Base-by-base conservation (phyloP, 1,284 basidiomycete species). In the Cystobasidium slooffiae region DNA sequence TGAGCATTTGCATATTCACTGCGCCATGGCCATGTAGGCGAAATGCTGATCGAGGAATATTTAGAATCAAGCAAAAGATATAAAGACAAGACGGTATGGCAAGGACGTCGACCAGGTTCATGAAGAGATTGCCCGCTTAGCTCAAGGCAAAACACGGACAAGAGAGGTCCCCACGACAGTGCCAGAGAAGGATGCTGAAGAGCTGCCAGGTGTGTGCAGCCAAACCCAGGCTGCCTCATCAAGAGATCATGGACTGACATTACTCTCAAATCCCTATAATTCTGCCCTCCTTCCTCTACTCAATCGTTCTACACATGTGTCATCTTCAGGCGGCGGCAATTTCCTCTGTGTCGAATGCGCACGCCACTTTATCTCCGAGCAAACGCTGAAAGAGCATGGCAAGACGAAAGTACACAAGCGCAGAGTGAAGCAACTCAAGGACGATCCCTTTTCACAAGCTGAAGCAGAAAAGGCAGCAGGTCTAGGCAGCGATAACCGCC, bases 71-170 rank as follows among this genome's bases (percentile, higher is more conserved):
- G 72, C 51, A 53, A 74, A 74, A 59, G 14, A 12, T 6, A 47
- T 62, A 14, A 74, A 74, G 67, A 74, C 75, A 59, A 58, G 67
- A 55, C 53, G 75, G 20, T 74, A 74, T 49, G 22, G 43, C 37
- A 68, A 72, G 44, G 75, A 76, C 31, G 53, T 72, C 18, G 75
- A 76, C 56, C 75, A 76, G 64, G 51, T 76, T 20, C 49, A 66
- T 18, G 72, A 62, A 51, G 75, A 76, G 39, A 39, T 74, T 7
- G 31, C 51, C 31, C n/a, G 72, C 12, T 37, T 53, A 20, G 63
- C 63, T 6, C 68, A 59, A 14, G 69, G 62, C 22, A 39, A 49
- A 44, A 47, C 72, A 20, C 52, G 69, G 58, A 56, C 69, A 31
- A 56, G 49, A 61, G 39, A 72, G 44, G 18, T 43, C n/a, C 52